Base-by-base conservation (phyloP, 2,329 filamentous ascomycete genomes). In the Colletotrichum chlorophyti region DNA sequence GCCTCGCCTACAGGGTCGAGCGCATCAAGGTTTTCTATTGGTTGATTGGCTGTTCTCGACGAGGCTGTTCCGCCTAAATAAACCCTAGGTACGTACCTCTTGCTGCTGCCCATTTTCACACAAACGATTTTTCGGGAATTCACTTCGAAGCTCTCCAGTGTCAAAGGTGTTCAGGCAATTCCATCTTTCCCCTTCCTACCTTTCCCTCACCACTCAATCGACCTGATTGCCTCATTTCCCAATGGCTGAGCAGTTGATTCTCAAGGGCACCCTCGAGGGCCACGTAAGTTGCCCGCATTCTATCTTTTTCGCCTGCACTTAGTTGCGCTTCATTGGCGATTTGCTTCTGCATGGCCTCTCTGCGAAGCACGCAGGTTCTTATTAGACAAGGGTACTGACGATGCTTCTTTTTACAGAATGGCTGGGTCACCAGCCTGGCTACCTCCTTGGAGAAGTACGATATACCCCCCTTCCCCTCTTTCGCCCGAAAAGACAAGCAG, bases 361-460 rank as follows among this genome's bases (percentile, higher is more conserved):
- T n/a, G n/a, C n/a, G n/a, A n/a, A n/a, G n/a, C n/a, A n/a, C n/a
- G n/a, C n/a, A n/a, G n/a, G n/a, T n/a, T n/a, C n/a, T 52, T 15
- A 34, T 51, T 52, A 26, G 47, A 54, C 32, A 40, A 42, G 27
- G n/a, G 26, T 46, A 53, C 64, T 66, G 59, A 65, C 62, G 23
- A 31, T 60, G 53, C 50, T 57, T 51, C 35, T 52, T 60, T 46
- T 47, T 66, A 66, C 70, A 87, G 84, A 95, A 91, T 86, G 94
- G 94, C 87, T 98, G 94, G 94, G 94, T 98, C 84, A 98, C 94
- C 82, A 93, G 88, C 84, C 87, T 98, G 83, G 94, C 94, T 73
- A 98, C 94, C 79, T 97, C 94, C 73, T 90, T 97, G 83, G 94
- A 98, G 90, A 97, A 97, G 92, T 96, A 89, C 77, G 89, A 70